A percentile compares a stretch with the other conserved stretches of the same genome.
These are phyloP conservation scores for Saccharum officinarum DNA, from an alignment of 176 grass and related monocot species.

Conservation along the genomic window DNA sequence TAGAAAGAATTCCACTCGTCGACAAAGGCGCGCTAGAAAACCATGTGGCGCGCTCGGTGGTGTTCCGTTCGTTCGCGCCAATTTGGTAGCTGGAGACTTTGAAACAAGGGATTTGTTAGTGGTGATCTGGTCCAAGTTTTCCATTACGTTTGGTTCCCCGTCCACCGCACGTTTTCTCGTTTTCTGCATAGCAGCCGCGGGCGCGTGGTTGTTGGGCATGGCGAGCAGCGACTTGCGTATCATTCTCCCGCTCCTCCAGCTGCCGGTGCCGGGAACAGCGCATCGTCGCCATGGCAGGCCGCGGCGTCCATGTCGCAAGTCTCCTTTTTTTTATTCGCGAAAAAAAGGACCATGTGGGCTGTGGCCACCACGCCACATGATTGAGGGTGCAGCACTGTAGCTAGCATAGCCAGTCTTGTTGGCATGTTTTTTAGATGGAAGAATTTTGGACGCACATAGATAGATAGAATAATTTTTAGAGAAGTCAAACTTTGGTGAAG, in stretches of 20 bases:
- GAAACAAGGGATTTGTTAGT: not conserved
- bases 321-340: not conserved
- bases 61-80: not conserved
- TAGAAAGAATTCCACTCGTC: not conserved
- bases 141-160: not conserved
- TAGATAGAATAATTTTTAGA: too few species aligned
- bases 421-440: not conserved
- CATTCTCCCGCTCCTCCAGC: not conserved
- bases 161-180: not conserved
- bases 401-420: too few species aligned
- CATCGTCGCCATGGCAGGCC: not conserved
- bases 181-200: not conserved
- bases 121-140: not conserved
- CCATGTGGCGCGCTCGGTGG: not conserved
- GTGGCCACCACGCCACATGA: not conserved
- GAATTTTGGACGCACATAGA: not conserved
- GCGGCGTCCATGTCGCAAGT: not conserved
- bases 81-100: not conserved
- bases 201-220: not conserved
- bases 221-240: not conserved
- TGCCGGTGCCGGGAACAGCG: not conserved
- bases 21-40: too few species aligned
- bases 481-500: too few species aligned
- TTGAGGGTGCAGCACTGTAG: too few species aligned
- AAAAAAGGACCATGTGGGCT: not conserved